Conservation (phyloP, 1,284 basidiomycete species). For the Trametes pubescens region DNA sequence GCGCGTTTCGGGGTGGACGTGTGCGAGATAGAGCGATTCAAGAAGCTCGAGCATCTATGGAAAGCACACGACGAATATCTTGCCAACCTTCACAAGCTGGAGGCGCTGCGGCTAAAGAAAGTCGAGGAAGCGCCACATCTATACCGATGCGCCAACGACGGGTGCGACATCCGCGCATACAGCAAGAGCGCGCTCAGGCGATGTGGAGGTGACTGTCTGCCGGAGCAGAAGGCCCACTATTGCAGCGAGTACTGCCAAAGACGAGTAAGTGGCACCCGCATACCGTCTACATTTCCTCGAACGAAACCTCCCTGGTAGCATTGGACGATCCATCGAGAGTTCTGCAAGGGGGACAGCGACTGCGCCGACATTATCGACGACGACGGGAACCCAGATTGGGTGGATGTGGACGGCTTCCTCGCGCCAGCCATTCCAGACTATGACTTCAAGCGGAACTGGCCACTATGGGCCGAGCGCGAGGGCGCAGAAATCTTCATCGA, state of each 20-base stretch:
- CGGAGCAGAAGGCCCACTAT: conserved; percentile 19
- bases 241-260: conserved; percentile 23
- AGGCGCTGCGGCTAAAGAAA: conserved; percentile 4
- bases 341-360: conserved; percentile 4
- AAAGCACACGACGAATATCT: conserved; percentile 8
- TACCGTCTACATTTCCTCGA: background rate
- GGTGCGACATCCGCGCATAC: conserved; percentile 20
- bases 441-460: conserved; percentile 1
- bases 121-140: conserved; percentile 5
- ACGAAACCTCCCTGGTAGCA: background rate
- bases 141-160: conserved; percentile 22
- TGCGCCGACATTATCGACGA: background rate
- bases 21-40: conserved; percentile 1
- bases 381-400: conserved; percentile 15
- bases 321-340: conserved; percentile 18
- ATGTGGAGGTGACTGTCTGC: conserved; percentile 16
- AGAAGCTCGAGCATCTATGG: conserved; percentile 1
- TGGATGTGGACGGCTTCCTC: background rate
- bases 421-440: background rate
- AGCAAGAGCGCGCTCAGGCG: conserved; percentile 9
- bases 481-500: conserved; percentile 23
- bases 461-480: conserved; percentile 7
- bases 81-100: background rate
- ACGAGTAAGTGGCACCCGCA: background rate
- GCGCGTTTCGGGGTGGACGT: conserved; percentile 9